These are phyloP conservation scores for Colletotrichum brevisporum DNA, from an alignment of 2,329 filamentous ascomycete species.

Conservation along the genomic window DNA sequence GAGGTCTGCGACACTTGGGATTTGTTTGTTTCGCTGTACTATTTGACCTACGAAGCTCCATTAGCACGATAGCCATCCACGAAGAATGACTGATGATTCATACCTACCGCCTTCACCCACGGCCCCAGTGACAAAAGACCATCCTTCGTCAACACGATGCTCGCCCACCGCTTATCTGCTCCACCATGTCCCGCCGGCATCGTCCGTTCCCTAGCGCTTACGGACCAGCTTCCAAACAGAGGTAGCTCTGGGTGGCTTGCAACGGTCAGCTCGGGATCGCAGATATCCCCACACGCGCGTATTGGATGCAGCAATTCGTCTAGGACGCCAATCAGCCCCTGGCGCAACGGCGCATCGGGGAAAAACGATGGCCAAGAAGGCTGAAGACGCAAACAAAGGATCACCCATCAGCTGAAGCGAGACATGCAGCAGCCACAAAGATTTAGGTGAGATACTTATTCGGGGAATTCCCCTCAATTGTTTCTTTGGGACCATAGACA, in stretches of 20 bases:
- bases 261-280: too few species aligned
- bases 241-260: too few species aligned
- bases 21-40: conserved; percentile 34
- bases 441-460: not conserved
- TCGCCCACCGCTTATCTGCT: too few species aligned
- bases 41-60: conserved; percentile 36
- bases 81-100: conserved; percentile 33
- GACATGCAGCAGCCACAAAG: not conserved
- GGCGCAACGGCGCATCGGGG: not conserved
- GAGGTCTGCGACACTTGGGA: conserved; percentile 1
- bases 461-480: not conserved
- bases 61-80: conserved; percentile 35
- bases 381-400: not conserved
- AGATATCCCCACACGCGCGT: too few species aligned
- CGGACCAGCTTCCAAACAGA: not conserved
- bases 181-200: too few species aligned
- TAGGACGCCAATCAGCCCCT: not conserved
- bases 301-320: too few species aligned
- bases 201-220: not conserved
- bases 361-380: not conserved
- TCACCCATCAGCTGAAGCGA: not conserved
- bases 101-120: conserved; percentile 3
- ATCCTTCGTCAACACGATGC: too few species aligned
- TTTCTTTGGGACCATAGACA: not conserved
- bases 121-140: too few species aligned